These are phyloP conservation scores for Bryum argenteum DNA, from an alignment of 225 moss, liverwort and hornwort species.

Conservation along the genomic window DNA sequence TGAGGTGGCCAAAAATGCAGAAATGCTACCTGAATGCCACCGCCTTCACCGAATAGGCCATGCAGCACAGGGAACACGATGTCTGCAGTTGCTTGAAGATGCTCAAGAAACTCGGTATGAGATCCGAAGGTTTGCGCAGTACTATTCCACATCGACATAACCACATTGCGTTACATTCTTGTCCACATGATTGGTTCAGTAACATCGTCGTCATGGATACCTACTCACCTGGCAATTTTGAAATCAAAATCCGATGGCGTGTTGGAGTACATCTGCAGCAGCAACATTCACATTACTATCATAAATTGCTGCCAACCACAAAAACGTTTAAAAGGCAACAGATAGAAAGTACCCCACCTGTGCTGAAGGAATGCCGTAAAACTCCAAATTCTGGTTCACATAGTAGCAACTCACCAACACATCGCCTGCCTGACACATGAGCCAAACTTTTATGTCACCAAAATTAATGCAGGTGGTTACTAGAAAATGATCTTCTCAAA, in stretches of 20 bases:
- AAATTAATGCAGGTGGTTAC: background rate
- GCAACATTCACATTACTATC: constrained; percentile 18
- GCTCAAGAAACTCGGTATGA: constrained; percentile 67
- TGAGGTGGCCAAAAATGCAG: background rate
- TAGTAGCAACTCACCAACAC: constrained; percentile 62
- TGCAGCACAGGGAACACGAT: constrained; percentile 95
- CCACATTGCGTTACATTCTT: constrained; percentile 20
- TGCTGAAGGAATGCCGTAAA: constrained; percentile 57
- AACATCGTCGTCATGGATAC: constrained; percentile 7
- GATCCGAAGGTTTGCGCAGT: constrained; percentile 64
- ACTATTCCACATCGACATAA: constrained; percentile 43
- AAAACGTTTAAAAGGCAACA: background rate
- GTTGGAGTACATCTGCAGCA: constrained; percentile 90
- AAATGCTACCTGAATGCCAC: constrained; percentile 82
- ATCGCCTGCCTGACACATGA: constrained; percentile 50
- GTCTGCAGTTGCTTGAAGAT: constrained; percentile 68
- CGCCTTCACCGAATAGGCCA: constrained; percentile 93
- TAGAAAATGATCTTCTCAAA: background rate
- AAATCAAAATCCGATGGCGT: constrained; percentile 96
- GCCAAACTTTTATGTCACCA: background rate
- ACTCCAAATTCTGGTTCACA: constrained; percentile 56
- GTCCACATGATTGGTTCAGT: background rate
- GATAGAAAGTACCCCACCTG: constrained; percentile 30
- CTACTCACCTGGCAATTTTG: constrained; percentile 78
- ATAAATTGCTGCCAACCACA: background rate